Evolutionary conservation across 2,329 filamentous ascomycete species (phyloP).

Genomic region (Ceratocystis eucalypticola): DNA sequence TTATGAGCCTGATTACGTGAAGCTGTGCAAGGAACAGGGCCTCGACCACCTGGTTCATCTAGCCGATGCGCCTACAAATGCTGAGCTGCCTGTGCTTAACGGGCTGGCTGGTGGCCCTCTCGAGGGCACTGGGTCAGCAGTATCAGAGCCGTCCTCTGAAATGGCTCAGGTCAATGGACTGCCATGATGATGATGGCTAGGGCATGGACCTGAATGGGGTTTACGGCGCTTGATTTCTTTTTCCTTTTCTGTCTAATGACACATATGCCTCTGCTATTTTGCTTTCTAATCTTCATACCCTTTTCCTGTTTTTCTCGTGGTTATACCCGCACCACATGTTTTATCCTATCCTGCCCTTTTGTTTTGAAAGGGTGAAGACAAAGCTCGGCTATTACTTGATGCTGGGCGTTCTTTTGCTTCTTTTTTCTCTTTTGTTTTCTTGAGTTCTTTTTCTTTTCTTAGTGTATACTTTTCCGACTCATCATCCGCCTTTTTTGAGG

Average conservation of each 20-base stretch:
- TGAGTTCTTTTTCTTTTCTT: slow-evolving; percentile 22
- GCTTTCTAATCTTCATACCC: slow-evolving; percentile 7
- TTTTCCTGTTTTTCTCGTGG: not conserved
- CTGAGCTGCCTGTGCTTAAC: not conserved
- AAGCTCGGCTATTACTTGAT: not conserved
- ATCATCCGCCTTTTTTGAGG: slow-evolving; percentile 12
- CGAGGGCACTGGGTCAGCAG: not conserved
- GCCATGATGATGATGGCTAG: not conserved
- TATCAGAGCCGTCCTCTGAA: slow-evolving; percentile 5
- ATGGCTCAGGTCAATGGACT: not conserved
- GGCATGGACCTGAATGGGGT: not conserved
- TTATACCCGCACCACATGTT: not conserved
- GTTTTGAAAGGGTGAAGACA: not conserved
- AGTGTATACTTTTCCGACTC: slow-evolving; percentile 10
- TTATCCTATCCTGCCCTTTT: not conserved
- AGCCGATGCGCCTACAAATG: not conserved
- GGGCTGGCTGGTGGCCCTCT: not conserved
- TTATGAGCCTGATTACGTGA: slow-evolving; percentile 43
- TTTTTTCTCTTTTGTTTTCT: slow-evolving; percentile 15
- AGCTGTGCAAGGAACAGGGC: slow-evolving; percentile 44
- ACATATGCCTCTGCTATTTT: not conserved
- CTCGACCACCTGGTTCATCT: slow-evolving; percentile 37
- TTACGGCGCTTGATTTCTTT: not conserved
- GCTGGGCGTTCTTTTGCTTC: not conserved
- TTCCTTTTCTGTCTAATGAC: not conserved